phyloP scores from a whole-genome alignment of 768 basidiomycete species.

The Kwoniella botswanensis region DNA sequence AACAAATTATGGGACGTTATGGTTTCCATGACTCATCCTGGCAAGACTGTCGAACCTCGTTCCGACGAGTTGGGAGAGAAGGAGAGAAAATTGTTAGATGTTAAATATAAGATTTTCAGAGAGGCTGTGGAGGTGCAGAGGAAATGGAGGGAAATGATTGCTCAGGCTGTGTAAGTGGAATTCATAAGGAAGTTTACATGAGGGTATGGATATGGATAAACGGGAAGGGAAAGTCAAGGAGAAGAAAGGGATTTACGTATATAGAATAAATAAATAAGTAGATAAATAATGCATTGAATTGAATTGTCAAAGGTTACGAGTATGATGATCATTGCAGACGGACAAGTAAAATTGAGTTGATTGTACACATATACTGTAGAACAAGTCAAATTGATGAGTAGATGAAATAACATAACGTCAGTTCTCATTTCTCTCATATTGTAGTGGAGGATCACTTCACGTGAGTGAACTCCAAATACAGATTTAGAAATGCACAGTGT shows the following conservation, averaged over 20 bases:
- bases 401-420: too few relatives aligned
- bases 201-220: neutral
- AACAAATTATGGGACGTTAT: slow-evolving; percentile 87
- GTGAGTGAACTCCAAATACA: too few relatives aligned
- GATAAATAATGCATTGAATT: neutral
- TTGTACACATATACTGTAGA: too few relatives aligned
- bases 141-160: slow-evolving; percentile 80
- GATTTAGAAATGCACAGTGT: neutral
- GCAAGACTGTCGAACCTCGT: slow-evolving; percentile 70
- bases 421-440: too few relatives aligned
- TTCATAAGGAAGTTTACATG: neutral
- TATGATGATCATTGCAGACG: neutral
- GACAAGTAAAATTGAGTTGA: too few relatives aligned
- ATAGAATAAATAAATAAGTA: neutral
- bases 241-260: neutral
- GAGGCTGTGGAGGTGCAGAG: slow-evolving; percentile 88
- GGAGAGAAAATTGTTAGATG: slow-evolving; percentile 78
- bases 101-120: slow-evolving; percentile 91
- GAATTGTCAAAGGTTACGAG: neutral
- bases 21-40: slow-evolving; percentile 94
- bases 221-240: neutral
- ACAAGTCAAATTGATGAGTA: too few relatives aligned
- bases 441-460: too few relatives aligned
- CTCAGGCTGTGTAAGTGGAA: slow-evolving; percentile 57
- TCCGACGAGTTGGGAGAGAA: slow-evolving; percentile 67